Conservation (phyloP, 208 protist species). For the Strigomonas culicis region DNA sequence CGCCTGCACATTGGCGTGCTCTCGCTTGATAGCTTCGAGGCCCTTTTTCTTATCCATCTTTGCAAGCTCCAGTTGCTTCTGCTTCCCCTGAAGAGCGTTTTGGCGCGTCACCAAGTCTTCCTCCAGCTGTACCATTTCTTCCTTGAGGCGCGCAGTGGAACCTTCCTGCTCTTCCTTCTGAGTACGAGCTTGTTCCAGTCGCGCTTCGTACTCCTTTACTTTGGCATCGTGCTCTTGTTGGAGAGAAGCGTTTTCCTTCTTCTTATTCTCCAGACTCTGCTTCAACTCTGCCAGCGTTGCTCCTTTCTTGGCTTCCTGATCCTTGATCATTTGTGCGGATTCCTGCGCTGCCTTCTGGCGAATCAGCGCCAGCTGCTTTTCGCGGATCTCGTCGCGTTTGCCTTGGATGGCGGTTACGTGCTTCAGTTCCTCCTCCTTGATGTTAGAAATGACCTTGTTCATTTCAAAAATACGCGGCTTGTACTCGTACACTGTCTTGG, state of each 20-base stretch:
- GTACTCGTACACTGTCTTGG: constrained; percentile 87
- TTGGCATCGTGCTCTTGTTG: constrained; percentile 73
- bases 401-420: constrained; percentile 71
- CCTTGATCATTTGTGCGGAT: constrained; percentile 61
- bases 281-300: constrained; percentile 74
- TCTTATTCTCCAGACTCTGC: constrained; percentile 74
- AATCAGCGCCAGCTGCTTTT: constrained; percentile 69
- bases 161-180: constrained; percentile 89
- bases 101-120: constrained; percentile 75
- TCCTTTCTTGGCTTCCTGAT: constrained; percentile 74
- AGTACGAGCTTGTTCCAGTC: constrained; percentile 82
- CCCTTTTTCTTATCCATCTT: constrained; percentile 82
- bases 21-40: constrained; percentile 73
- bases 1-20: constrained; percentile 67
- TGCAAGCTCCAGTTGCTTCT: constrained; percentile 88
- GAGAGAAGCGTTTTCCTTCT: constrained; percentile 69
- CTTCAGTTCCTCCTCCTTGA: constrained; percentile 86
- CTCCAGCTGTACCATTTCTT: constrained; percentile 78
- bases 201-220: constrained; percentile 81
- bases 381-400: constrained; percentile 70
- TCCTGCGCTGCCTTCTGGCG: constrained; percentile 72
- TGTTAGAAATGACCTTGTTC: constrained; percentile 77
- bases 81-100: constrained; percentile 64
- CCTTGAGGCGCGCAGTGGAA: constrained; percentile 52
- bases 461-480: constrained; percentile 87